Conservation (phyloP, 257 asterid genomes). For the Lycium ferocissimum region DNA sequence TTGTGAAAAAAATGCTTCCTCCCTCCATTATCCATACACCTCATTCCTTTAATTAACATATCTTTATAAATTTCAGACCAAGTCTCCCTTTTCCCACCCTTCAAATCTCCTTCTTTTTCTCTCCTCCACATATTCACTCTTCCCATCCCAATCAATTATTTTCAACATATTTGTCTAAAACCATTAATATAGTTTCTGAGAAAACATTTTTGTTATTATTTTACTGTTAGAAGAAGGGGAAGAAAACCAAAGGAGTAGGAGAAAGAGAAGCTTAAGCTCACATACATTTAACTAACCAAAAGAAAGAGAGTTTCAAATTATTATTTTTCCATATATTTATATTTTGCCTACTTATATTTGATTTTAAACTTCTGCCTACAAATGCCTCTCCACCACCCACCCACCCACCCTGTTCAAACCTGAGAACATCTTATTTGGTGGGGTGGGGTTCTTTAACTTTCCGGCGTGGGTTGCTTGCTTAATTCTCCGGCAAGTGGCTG, state of each 20-base stretch:
- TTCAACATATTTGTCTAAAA: background rate
- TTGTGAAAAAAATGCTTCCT: background rate
- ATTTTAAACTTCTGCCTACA: background rate
- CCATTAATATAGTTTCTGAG: background rate
- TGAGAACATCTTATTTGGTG: background rate
- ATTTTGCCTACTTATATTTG: background rate
- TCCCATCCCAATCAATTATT: background rate
- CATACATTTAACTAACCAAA: background rate
- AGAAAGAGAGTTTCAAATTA: too few relatives aligned
- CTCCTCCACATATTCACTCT: background rate
- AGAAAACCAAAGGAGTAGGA: background rate
- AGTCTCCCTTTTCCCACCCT: background rate
- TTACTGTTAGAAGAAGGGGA: background rate
- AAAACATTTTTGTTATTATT: background rate
- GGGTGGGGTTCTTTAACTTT: constrained; percentile 15
- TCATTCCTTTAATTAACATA: background rate
- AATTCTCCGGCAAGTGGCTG: too few relatives aligned
- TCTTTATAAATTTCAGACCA: background rate
- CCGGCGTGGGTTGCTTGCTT: background rate
- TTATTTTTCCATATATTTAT: background rate
- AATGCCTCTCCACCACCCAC: constrained; percentile 23
- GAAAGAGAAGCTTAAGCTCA: background rate
- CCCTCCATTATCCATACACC: background rate
- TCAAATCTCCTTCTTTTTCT: background rate
- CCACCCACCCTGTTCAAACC: background rate